A percentile compares a stretch with the other conserved stretches of the same genome.
phyloP scores from a whole-genome alignment of 176 grass and related monocot genomes.

The Eremochloa ophiuroides region DNA sequence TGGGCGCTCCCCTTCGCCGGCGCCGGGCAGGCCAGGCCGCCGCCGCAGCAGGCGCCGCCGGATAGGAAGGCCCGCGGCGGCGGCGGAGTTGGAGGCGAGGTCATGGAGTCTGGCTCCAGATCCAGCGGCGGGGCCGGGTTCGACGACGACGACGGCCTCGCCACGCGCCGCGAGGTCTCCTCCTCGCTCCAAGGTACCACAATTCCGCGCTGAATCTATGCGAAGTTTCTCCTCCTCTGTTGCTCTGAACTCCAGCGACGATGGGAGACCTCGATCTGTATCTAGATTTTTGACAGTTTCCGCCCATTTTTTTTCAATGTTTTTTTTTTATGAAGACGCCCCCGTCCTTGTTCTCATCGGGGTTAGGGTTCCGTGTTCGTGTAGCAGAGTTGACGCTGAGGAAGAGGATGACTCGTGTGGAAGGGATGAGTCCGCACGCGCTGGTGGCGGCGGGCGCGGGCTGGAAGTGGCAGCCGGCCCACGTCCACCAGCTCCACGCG shows the following conservation, averaged over 20 bases:
- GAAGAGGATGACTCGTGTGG: slow-evolving; percentile 1
- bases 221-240: neutral
- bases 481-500: slow-evolving; percentile 44
- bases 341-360: slow-evolving; percentile 17
- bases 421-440: neutral
- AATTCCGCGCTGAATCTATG: neutral
- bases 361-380: slow-evolving; percentile 1
- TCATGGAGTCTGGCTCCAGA: slow-evolving; percentile 82
- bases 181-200: slow-evolving; percentile 75
- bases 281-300: neutral
- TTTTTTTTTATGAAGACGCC: neutral
- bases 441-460: neutral
- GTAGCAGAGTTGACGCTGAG: slow-evolving; percentile 42
- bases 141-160: slow-evolving; percentile 75
- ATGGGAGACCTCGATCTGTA: neutral
- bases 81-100: neutral
- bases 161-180: slow-evolving; percentile 71
- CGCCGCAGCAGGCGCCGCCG: slow-evolving; percentile 12
- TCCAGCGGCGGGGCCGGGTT: slow-evolving; percentile 79
- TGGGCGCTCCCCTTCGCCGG: slow-evolving; percentile 62
- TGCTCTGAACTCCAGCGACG: too few species aligned
- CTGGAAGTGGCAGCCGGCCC: slow-evolving; percentile 25
- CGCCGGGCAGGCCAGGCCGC: slow-evolving; percentile 22
- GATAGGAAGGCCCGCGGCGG: slow-evolving; percentile 38
- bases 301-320: neutral